These are phyloP conservation scores for Puccinia coronata DNA, from an alignment of 1,284 basidiomycete species.

Conservation along the genomic window DNA sequence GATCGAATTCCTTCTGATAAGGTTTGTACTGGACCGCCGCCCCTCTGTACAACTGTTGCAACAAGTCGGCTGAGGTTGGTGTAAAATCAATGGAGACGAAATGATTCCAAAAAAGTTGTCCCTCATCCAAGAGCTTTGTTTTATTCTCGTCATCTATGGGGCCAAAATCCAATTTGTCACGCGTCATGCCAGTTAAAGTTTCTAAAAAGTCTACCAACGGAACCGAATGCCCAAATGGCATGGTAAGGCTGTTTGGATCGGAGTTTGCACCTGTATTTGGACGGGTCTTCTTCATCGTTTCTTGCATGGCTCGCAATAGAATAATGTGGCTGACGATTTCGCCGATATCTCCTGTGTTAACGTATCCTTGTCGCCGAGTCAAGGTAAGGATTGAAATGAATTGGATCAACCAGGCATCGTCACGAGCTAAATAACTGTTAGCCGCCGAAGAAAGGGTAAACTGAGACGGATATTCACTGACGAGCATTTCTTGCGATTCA, in stretches of 20 bases:
- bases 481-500: neutral
- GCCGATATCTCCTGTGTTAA: neutral
- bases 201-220: neutral
- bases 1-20: neutral
- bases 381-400: neutral
- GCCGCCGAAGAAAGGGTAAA: neutral
- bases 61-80: neutral
- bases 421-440: neutral
- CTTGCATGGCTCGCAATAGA: neutral
- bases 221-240: constrained; percentile 7
- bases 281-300: neutral
- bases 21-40: neutral
- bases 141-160: neutral
- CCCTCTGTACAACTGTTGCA: neutral
- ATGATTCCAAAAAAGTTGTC: neutral
- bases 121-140: neutral
- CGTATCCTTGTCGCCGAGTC: neutral
- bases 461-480: constrained; percentile 7
- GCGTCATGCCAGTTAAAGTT: neutral
- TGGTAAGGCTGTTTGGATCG: neutral
- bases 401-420: neutral
- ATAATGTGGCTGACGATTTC: neutral
- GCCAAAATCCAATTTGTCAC: neutral
- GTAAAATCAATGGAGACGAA: neutral
- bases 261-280: neutral